Conservation (phyloP, 2,329 filamentous ascomycete genomes). For the Cladosporium sp. region DNA sequence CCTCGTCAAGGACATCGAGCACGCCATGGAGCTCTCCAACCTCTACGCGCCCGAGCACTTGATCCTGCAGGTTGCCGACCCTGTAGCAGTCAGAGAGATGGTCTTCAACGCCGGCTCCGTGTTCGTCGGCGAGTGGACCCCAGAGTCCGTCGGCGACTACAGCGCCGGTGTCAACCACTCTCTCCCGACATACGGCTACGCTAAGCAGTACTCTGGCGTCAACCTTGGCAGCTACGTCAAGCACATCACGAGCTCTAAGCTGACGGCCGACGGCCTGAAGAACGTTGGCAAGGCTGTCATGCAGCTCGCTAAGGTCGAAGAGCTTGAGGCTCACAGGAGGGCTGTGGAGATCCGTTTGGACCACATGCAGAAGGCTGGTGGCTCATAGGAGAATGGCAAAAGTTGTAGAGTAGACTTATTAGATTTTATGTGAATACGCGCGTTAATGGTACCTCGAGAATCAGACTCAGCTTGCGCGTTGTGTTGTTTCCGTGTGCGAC, state of each 20-base stretch:
- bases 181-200: constrained; percentile 92
- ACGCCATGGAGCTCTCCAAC: constrained; percentile 79
- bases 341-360: constrained; percentile 61
- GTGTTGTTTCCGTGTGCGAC: no score
- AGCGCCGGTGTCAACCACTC: constrained; percentile 97
- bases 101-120: constrained; percentile 94
- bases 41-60: constrained; percentile 93
- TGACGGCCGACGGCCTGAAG: constrained; percentile 75
- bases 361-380: constrained; percentile 6
- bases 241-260: constrained; percentile 90
- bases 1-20: constrained; percentile 63
- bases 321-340: constrained; percentile 83
- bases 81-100: constrained; percentile 65
- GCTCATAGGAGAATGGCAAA: no score
- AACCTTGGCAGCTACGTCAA: constrained; percentile 95
- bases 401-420: no score
- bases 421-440: no score
- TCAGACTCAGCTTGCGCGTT: no score
- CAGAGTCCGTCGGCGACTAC: constrained; percentile 96
- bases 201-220: constrained; percentile 96
- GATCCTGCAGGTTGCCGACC: constrained; percentile 79
- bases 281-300: constrained; percentile 88
- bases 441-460: no score
- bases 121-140: constrained; percentile 93
- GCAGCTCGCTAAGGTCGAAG: constrained; percentile 89